Conservation (phyloP, 495 filamentous ascomycete genomes). For the Trichoderma gamsii region DNA sequence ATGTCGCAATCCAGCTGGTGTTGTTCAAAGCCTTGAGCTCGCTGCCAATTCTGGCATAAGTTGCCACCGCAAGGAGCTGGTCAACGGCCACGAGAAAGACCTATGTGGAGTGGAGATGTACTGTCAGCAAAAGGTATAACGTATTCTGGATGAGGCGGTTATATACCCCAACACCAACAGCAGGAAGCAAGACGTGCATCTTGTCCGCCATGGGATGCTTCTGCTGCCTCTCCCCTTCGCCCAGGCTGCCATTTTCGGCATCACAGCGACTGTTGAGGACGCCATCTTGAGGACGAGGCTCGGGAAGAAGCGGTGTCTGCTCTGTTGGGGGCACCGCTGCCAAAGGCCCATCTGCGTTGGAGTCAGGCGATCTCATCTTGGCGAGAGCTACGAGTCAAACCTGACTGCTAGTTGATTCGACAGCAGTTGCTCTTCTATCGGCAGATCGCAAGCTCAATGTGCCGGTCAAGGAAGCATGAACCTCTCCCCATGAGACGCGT, state of each 20-base stretch:
- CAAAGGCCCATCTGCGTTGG: not conserved
- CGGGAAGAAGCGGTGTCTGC: constrained; percentile 22
- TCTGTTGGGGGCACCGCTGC: constrained; percentile 13
- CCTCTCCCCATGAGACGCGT: not conserved
- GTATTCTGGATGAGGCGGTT: not conserved
- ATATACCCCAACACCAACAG: constrained; percentile 53
- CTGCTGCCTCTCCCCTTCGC: constrained; percentile 31
- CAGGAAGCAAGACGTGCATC: constrained; percentile 51
- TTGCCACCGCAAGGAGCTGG: constrained; percentile 75
- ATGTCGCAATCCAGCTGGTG: constrained; percentile 82
- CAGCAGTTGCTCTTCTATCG: not conserved
- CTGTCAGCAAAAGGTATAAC: not conserved
- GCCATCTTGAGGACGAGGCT: not conserved
- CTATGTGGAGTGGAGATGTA: constrained; percentile 25
- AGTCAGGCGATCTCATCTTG: not conserved
- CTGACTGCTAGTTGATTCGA: not conserved
- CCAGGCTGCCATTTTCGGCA: constrained; percentile 16
- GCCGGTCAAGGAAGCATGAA: not conserved
- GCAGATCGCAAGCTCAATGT: not conserved
- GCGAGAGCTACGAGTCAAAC: not conserved
- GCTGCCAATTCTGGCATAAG: constrained; percentile 74
- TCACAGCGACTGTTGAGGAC: not conserved
- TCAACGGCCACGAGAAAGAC: constrained; percentile 71
- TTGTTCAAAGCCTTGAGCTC: constrained; percentile 71
- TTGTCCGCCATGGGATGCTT: constrained; percentile 37